Evolutionary conservation across 176 grass and related monocot genomes (phyloP).

Genomic region (Poa pratensis): DNA sequence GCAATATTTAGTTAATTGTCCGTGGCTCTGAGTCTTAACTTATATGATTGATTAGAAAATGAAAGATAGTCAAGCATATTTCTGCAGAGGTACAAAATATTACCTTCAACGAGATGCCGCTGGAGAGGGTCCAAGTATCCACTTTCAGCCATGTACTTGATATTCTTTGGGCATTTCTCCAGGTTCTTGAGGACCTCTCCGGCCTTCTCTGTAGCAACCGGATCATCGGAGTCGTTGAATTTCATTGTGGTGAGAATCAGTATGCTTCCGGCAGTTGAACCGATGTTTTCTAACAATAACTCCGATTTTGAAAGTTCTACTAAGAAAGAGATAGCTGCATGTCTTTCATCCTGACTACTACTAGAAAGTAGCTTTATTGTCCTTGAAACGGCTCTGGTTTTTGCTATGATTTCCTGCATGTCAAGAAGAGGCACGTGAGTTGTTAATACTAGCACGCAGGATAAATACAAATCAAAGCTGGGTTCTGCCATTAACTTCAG

Average conservation of each 20-base stretch:
- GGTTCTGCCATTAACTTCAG: background rate
- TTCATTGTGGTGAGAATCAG: constrained; percentile 88
- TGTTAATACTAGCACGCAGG: background rate
- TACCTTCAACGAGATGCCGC: constrained; percentile 88
- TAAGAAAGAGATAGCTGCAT: constrained; percentile 76
- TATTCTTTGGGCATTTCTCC: constrained; percentile 84
- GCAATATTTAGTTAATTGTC: background rate
- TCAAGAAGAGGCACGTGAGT: constrained; percentile 19
- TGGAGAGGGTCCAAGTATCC: constrained; percentile 89
- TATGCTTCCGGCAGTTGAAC: constrained; percentile 67
- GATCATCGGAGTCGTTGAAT: constrained; percentile 68
- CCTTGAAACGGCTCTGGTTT: constrained; percentile 71
- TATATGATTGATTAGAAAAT: background rate
- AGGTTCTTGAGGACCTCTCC: constrained; percentile 71
- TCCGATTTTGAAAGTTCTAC: constrained; percentile 75
- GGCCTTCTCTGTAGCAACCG: constrained; percentile 62
- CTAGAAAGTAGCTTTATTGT: constrained; percentile 77
- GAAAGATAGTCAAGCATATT: background rate
- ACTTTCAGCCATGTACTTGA: constrained; percentile 93
- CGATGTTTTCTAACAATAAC: constrained; percentile 63
- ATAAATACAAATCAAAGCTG: background rate
- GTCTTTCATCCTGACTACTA: constrained; percentile 61
- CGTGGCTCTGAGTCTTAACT: background rate
- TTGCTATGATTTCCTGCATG: constrained; percentile 74
- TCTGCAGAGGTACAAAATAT: background rate